phyloP scores from a whole-genome alignment of 2,329 filamentous ascomycete genomes.

The Fonsecaea pugnacius region DNA sequence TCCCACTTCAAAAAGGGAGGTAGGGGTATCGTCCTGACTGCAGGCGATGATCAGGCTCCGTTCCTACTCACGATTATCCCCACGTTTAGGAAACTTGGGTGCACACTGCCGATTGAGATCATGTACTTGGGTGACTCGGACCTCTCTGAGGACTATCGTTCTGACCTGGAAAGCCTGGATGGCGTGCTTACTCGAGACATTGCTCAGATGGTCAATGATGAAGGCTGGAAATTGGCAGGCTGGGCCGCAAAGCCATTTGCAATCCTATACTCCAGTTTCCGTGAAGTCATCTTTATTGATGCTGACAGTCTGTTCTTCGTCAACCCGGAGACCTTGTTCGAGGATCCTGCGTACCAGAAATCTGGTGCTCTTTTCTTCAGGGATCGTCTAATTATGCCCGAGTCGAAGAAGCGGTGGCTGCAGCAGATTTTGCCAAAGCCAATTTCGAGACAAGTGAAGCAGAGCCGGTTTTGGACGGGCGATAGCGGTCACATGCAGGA shows the following conservation, averaged over 20 bases:
- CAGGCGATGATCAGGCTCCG: slow-evolving; percentile 50
- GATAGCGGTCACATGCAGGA: slow-evolving; percentile 45
- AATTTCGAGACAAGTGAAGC: slow-evolving; percentile 47
- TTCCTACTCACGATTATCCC: slow-evolving; percentile 52
- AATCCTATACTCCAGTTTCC: slow-evolving; percentile 53
- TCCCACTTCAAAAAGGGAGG: slow-evolving; percentile 49
- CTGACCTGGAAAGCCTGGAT: slow-evolving; percentile 48
- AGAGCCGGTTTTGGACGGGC: slow-evolving; percentile 39
- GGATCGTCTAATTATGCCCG: slow-evolving; percentile 50
- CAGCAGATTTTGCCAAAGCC: slow-evolving; percentile 51
- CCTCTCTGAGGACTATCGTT: slow-evolving; percentile 49
- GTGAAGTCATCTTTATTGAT: slow-evolving; percentile 55
- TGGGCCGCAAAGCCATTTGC: slow-evolving; percentile 56
- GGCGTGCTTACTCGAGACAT: slow-evolving; percentile 53
- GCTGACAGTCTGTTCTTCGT: slow-evolving; percentile 53
- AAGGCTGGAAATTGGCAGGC: slow-evolving; percentile 51
- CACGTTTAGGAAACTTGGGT: slow-evolving; percentile 37
- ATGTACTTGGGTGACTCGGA: slow-evolving; percentile 50
- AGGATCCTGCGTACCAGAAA: slow-evolving; percentile 48
- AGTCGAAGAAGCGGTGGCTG: slow-evolving; percentile 46
- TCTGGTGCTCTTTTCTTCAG: slow-evolving; percentile 55
- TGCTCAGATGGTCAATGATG: slow-evolving; percentile 50
- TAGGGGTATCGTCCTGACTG: slow-evolving; percentile 52
- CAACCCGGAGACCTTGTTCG: slow-evolving; percentile 50
- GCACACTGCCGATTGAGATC: slow-evolving; percentile 37